Base-by-base conservation (phyloP, 345 rosid genomes). In the Trapa bicornis region DNA sequence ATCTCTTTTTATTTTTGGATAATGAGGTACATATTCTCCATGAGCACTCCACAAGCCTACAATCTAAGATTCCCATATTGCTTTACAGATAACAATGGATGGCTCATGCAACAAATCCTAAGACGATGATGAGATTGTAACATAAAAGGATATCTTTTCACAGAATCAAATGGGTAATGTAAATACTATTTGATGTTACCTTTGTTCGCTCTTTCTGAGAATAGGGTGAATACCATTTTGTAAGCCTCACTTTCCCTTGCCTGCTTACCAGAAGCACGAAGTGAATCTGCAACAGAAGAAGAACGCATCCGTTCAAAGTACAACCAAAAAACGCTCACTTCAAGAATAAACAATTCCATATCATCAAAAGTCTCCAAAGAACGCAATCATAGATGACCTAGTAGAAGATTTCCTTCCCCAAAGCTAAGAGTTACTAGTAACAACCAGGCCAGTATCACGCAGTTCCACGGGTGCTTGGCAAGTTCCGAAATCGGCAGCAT, bases 131-230 rank as follows among this genome's bases (percentile, higher is more conserved):
- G 7, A 41, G 43, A 41, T 45, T 7, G 48, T 6, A 7, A 45
- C 48, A 45, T 0, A 7, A 45, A 45, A 45, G 48, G 48, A 45
- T 11, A 16, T 50, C 54, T 50, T 1, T 50, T 11, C 54, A 14
- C n/a, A 3, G 16, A 6, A 50, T 50, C 54, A 50, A 3, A 13
- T 16, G 16, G n/a, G 22, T 29, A 12, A 54, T 54, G 35, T 2
- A 54, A 3, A 56, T 17, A 17, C 5, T 29, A 56, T 17, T 56
- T 32, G n/a, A 56, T 14, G n/a, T 50, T 69, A 83, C 87, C 86
- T 81, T 80, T 35, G 70, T 68, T 72, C 91, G 43, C 43, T 41
- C 43, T 41, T 41, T 41, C 43, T 41, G 43, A 8, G 43, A 4
- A 41, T 41, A 41, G 43, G 43, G 43, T 8, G 43, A 41, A 41